Percentiles rank a stretch among this genome's conserved stretches.
Conservation (phyloP, 2,329 filamentous ascomycete genomes). For the Ceratocystis eucalypticola region DNA sequence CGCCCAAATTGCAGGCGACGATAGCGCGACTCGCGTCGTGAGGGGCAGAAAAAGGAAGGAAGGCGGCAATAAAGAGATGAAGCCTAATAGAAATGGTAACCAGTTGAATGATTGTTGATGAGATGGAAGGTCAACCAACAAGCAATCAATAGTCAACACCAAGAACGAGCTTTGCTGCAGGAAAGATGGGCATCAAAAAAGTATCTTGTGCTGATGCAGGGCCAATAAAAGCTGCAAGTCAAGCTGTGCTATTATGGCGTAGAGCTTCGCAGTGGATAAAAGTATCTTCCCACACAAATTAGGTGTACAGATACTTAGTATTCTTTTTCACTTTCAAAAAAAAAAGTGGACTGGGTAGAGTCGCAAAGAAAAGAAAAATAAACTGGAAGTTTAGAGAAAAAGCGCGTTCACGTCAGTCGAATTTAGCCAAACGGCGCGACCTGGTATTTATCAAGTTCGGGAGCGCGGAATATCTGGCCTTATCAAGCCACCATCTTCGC, state of each 20-base stretch:
- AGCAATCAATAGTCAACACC: not conserved
- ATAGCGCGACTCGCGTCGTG: not conserved
- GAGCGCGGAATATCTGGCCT: constrained; percentile 20
- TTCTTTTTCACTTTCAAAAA: too few species aligned
- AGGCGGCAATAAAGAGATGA: not conserved
- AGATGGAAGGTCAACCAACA: not conserved
- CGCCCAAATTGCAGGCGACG: not conserved
- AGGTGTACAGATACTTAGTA: constrained; percentile 13
- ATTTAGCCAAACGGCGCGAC: constrained; percentile 20
- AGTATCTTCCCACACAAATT: constrained; percentile 17
- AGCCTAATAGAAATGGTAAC: not conserved
- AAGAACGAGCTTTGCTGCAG: not conserved
- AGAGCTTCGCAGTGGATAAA: not conserved
- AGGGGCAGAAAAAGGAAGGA: not conserved
- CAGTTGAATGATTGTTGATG: not conserved
- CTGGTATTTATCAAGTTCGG: constrained; percentile 21
- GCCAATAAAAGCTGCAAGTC: too few species aligned
- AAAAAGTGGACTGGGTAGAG: not conserved
- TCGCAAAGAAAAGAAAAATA: constrained; percentile 17
- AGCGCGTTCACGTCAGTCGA: constrained; percentile 21
- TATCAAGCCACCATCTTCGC: constrained; percentile 14
- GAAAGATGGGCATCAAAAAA: not conserved
- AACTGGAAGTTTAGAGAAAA: constrained; percentile 19
- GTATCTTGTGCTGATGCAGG: too few species aligned
- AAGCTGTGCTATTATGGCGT: too few species aligned